Percentiles rank a stretch among this genome's conserved stretches.
Evolutionary conservation across 2,329 filamentous ascomycete genomes (phyloP).

Genomic region (Diplocarpon mali): DNA sequence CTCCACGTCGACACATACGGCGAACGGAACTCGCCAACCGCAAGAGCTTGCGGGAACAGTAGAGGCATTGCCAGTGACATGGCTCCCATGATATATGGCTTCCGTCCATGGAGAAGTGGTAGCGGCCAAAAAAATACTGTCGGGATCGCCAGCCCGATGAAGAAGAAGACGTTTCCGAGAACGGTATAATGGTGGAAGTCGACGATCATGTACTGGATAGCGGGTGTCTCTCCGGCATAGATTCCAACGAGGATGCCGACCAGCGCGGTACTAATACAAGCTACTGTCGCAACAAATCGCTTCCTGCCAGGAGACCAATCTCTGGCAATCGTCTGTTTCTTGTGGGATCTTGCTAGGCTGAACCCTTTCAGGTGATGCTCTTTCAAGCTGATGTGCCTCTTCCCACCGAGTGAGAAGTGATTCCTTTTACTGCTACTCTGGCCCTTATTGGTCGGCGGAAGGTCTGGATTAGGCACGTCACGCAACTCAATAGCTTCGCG

Average conservation of each 20-base stretch:
- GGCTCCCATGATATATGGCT: constrained; percentile 62
- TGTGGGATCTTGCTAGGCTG: constrained; percentile 42
- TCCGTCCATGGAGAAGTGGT: constrained; percentile 63
- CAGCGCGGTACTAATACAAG: constrained; percentile 62
- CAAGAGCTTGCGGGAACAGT: constrained; percentile 64
- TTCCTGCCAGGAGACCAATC: constrained; percentile 62
- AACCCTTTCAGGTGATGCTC: constrained; percentile 35
- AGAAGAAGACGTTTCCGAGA: constrained; percentile 64
- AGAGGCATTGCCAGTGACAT: constrained; percentile 60
- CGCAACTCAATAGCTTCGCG: constrained; percentile 13
- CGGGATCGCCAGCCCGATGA: constrained; percentile 57
- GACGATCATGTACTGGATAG: constrained; percentile 65
- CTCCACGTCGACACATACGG: constrained; percentile 46
- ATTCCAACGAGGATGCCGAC: constrained; percentile 63
- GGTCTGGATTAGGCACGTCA: constrained; percentile 14
- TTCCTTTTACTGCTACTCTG: constrained; percentile 9
- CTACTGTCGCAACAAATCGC: constrained; percentile 54
- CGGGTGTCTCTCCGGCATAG: constrained; percentile 68
- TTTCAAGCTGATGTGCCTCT: constrained; percentile 43
- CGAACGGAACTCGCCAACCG: constrained; percentile 45
- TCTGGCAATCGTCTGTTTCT: constrained; percentile 55
- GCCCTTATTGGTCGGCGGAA: constrained; percentile 14
- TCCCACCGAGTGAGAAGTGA: constrained; percentile 34
- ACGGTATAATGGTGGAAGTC: constrained; percentile 58
- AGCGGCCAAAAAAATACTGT: constrained; percentile 65